A percentile compares a stretch with the other conserved stretches of the same genome.
Evolutionary conservation across 768 basidiomycete genomes (phyloP).

Genomic region (Atractiella rhizophila): DNA sequence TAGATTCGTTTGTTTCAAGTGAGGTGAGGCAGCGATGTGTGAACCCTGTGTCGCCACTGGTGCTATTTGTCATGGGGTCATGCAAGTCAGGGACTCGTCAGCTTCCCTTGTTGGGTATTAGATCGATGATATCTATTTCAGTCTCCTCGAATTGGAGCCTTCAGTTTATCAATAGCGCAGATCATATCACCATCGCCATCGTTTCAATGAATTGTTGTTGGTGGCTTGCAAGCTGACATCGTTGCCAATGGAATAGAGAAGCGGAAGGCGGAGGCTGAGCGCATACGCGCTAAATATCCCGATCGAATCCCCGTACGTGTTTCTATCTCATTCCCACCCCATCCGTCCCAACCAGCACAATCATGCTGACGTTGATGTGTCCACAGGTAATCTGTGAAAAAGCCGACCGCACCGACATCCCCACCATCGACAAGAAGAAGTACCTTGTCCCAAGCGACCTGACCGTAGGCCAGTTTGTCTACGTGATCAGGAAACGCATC

Average conservation of each 20-base stretch:
- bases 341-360: neutral
- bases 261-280: constrained; percentile 96
- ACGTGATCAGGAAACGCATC: constrained; percentile 98
- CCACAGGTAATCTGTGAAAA: constrained; percentile 97
- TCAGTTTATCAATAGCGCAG: neutral
- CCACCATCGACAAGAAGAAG: constrained; percentile 99
- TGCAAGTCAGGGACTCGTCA: no score
- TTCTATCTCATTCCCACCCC: neutral
- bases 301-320: constrained; percentile 81
- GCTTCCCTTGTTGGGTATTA: no score
- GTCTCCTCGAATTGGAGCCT: no score
- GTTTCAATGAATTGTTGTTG: neutral
- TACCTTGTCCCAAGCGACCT: constrained; percentile 76
- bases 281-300: constrained; percentile 93
- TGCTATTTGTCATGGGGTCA: no score
- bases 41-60: no score
- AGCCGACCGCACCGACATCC: constrained; percentile 92
- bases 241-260: constrained; percentile 49
- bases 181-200: neutral
- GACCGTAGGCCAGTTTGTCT: constrained; percentile 53
- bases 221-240: no score
- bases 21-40: no score
- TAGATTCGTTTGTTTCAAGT: neutral
- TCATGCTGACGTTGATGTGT: neutral
- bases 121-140: no score